Base-by-base conservation (phyloP, 208 protist species). In the Leptomonas pyrrhocoris region DNA sequence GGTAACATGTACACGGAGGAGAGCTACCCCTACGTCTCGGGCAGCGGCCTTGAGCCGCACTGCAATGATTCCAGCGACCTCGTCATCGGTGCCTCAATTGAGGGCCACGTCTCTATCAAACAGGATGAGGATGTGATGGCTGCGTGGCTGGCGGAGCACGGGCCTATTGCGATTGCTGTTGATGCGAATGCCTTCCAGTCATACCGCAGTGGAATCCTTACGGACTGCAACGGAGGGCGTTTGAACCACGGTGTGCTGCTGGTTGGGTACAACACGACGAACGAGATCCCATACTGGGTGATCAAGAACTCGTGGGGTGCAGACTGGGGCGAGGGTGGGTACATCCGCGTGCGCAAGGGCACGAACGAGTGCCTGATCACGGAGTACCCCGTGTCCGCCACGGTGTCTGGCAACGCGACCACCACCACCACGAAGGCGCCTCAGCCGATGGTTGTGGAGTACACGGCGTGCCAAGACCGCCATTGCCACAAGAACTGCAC, bases 241-340 rank as follows among this genome's bases (percentile, higher is more conserved):
- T 46, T 95, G 58, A 79, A 93, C 72, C 90, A 95, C 73, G 90
- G 80, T n/a, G n/a, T n/a, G n/a, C n/a, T n/a, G n/a, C n/a, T n/a
- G n/a, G n/a, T n/a, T n/a, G n/a, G n/a, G n/a, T 97, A 92, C 77
- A 84, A 92, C 61, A 79, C 68, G 28, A 68, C 31, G 7, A 55
- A 49, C 21, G 68, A 74, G 36, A 2, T 50, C 27, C 79, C 85
- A 36, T 97, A 96, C 77, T 98, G 90, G 91, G 84, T 94, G 58
- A 81, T 97, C 57, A 96, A 96, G 79, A 97, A 97, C 81, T 85
- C 73, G 23, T 96, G 91, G 91, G 88, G 85, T 42, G 50, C 46
- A 28, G 8, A 36, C 46, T 96, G 90, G 89, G 93, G 93, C 54
- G 74, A 90, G 57, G 46, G 82, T 0, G 93, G 93, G 59, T 96